These are phyloP conservation scores for Pontederia crassipes DNA, from an alignment of 176 grass and related monocot genomes.

Conservation along the genomic window DNA sequence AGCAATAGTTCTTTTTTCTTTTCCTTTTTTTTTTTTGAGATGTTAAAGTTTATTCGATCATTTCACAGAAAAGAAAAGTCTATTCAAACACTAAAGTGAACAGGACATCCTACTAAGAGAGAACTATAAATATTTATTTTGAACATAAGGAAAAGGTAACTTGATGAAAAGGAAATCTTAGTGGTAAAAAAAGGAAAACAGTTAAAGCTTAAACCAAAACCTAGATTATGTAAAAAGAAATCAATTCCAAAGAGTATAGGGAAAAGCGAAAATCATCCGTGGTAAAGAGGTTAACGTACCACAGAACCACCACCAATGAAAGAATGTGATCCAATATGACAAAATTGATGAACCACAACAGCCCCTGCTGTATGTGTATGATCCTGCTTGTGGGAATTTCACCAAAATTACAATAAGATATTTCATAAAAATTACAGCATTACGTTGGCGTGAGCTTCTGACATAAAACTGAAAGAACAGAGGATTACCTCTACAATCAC, in stretches of 20 bases:
- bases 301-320: constrained; percentile 80
- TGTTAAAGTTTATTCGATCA: neutral
- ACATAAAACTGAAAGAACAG: constrained; percentile 9
- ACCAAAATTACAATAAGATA: neutral
- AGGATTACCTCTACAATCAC: constrained; percentile 74
- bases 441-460: neutral
- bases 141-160: no score
- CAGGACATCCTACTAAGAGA: no score
- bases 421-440: neutral
- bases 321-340: constrained; percentile 76
- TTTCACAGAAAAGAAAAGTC: no score
- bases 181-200: no score
- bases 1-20: neutral
- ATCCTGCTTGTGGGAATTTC: constrained; percentile 33
- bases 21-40: no score
- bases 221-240: no score
- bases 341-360: constrained; percentile 87
- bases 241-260: no score
- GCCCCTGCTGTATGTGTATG: constrained; percentile 55
- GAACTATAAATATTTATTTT: no score
- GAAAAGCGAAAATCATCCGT: neutral
- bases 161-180: no score
- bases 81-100: no score
- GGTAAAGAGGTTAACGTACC: constrained; percentile 31
- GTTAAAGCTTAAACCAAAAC: no score